These are phyloP conservation scores for Salicornia ramosissima DNA, from an alignment of 148 eudicot genomes.

Conservation along the genomic window DNA sequence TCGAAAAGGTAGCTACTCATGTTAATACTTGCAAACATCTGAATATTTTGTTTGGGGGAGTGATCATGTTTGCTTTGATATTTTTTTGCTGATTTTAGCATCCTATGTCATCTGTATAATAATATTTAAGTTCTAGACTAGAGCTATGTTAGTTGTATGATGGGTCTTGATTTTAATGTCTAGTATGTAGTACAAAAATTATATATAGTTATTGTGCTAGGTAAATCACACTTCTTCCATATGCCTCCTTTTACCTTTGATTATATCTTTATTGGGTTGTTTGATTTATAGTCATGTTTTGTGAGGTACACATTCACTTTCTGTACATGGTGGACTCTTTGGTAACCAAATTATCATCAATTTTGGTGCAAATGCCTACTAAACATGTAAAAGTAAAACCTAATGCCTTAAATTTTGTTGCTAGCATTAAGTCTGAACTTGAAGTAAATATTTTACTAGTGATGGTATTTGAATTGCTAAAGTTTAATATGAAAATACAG, in stretches of 20 bases:
- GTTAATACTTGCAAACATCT: not conserved
- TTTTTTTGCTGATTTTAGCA: not conserved
- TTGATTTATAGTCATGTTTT: not conserved
- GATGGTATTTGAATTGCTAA: not conserved
- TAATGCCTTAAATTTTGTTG: not conserved
- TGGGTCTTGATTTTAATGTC: not conserved
- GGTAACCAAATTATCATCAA: not conserved
- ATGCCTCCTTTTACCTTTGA: not conserved
- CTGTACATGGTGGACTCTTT: not conserved
- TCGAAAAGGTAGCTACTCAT: slow-evolving; percentile 49
- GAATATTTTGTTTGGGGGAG: not conserved
- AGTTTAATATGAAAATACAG: not conserved
- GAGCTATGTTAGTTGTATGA: no score
- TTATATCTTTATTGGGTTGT: not conserved
- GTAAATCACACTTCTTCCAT: not conserved
- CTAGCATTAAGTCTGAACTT: not conserved
- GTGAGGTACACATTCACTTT: not conserved
- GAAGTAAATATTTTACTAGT: not conserved
- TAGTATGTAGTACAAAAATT: not conserved
- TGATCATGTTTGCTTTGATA: not conserved
- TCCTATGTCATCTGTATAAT: not conserved
- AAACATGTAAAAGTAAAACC: not conserved
- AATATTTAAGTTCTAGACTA: not conserved
- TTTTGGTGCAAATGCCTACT: not conserved
- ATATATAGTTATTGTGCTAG: not conserved